Percentiles rank a stretch among this genome's conserved stretches.
Evolutionary conservation across 2,329 filamentous ascomycete genomes (phyloP).

Genomic region (Pseudocercospora vitis): DNA sequence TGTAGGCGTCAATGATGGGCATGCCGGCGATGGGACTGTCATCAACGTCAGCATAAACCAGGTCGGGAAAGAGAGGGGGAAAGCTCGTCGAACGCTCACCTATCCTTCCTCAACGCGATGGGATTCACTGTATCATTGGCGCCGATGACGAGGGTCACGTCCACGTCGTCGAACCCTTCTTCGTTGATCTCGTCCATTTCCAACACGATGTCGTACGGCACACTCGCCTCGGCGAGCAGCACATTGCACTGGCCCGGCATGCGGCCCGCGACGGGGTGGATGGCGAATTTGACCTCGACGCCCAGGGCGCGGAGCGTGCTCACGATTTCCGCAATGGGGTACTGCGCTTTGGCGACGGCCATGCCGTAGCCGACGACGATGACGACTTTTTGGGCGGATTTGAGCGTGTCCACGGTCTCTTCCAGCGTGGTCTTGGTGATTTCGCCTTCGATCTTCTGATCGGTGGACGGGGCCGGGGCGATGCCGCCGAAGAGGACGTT

Average conservation of each 20-base stretch:
- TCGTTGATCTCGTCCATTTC: conserved; percentile 98
- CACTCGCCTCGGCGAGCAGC: conserved; percentile 79
- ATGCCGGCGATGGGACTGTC: conserved; percentile 79
- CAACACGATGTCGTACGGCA: conserved; percentile 87
- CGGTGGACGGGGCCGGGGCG: conserved; percentile 57
- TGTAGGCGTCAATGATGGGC: conserved; percentile 90
- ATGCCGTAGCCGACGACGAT: conserved; percentile 92
- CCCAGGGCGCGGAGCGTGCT: conserved; percentile 70
- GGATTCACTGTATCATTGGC: conserved; percentile 93
- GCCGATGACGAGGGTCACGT: conserved; percentile 79
- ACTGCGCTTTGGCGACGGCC: conserved; percentile 92
- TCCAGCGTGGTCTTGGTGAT: conserved; percentile 77
- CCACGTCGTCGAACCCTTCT: conserved; percentile 75
- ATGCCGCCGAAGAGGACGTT: conserved; percentile 89
- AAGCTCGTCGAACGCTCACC: no score
- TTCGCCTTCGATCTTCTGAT: conserved; percentile 76
- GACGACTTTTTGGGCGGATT: conserved; percentile 79
- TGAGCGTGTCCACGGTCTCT: conserved; percentile 73
- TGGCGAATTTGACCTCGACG: conserved; percentile 75
- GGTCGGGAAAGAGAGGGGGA: no score
- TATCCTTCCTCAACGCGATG: conserved; percentile 76
- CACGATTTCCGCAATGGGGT: conserved; percentile 82
- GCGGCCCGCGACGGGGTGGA: conserved; percentile 79
- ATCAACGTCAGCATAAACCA: conserved; percentile 14
- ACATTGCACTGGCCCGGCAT: conserved; percentile 96